Base-by-base conservation (phyloP, 1,139 yeast species). In the Pichia sp. region DNA sequence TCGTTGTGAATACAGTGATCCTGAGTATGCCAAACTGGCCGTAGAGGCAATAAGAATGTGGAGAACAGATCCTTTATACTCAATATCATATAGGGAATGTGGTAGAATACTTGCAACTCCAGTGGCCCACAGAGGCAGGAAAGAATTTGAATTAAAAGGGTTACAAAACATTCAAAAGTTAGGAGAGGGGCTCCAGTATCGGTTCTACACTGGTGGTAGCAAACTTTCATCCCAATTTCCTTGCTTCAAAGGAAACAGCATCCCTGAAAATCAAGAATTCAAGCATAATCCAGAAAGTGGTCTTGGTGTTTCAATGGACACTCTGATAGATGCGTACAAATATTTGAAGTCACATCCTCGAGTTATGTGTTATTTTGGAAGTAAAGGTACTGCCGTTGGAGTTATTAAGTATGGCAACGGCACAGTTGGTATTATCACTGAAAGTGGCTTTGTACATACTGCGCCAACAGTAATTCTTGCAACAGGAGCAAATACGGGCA, bases 21-120 rank as follows among this genome's bases (percentile, higher is more conserved):
- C 49, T 4, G 49, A 61, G 24, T 68, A 69, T 46, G 56, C 71
- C 3, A 56, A 56, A 40, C 40, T 71, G 44, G 58, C 74, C 0
- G 51, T 68, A 9, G 74, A 71, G 47, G 71, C 74, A 2, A 44
- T 68, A 39, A 43, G 59, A 6, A 28, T 44, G 25, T 71, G 74
- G 75, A 55, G 64, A 41, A 39, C 45, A 2, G 63, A 67, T 38
- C 62, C 64, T 1, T 37, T 64, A 11, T 68, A 52, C 39, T 53
- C 55, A n/a, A 51, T 50, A 4, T 52, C 54, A 3, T 68, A 59
- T 38, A 53, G 49, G 30, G 64, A 67, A 46, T 60, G 66, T 44
- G 74, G 74, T 0, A 54, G 62, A 33, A 31, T 58, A 14, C 49
- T 59, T 3, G 44, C 49, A 12, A 49, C 56, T 11, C 60, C 62